Evolutionary conservation across 805 yeast species (phyloP).

Genomic region (Myxozyma nipponensis): DNA sequence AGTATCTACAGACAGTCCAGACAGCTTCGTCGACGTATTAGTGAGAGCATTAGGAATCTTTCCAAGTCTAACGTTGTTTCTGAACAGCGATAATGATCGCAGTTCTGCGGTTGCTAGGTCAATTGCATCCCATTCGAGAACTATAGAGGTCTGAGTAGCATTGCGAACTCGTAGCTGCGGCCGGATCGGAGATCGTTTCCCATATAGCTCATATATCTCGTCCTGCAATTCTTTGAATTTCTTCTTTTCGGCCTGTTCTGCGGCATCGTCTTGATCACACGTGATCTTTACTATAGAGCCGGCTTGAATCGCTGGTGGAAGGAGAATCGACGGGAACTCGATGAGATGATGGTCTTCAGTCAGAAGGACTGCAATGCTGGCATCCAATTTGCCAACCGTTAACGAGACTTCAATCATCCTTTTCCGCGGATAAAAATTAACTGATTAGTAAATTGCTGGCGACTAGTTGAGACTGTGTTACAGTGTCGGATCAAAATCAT

Average conservation of each 20-base stretch:
- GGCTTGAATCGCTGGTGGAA: constrained; percentile 86
- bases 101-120: constrained; percentile 78
- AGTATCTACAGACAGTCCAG: constrained; percentile 87
- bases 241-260: constrained; percentile 57
- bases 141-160: constrained; percentile 91
- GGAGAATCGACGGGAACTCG: constrained; percentile 90
- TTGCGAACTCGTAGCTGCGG: constrained; percentile 71
- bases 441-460: no score
- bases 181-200: constrained; percentile 61
- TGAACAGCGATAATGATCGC: constrained; percentile 70
- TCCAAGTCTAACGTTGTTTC: constrained; percentile 65
- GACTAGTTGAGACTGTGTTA: no score
- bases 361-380: constrained; percentile 83
- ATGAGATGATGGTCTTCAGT: constrained; percentile 91
- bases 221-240: constrained; percentile 66
- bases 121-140: constrained; percentile 87
- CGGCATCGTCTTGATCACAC: constrained; percentile 70
- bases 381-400: constrained; percentile 94
- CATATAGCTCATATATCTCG: constrained; percentile 67
- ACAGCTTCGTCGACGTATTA: constrained; percentile 76
- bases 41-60: constrained; percentile 77
- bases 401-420: constrained; percentile 36
- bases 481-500: no score
- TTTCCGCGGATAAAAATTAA: background rate
- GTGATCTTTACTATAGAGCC: constrained; percentile 86